A percentile compares a stretch with the other conserved stretches of the same genome.
These are phyloP conservation scores for Coemansia sp. DNA, from an alignment of 192 early-diverging fungal genomes.

Conservation along the genomic window DNA sequence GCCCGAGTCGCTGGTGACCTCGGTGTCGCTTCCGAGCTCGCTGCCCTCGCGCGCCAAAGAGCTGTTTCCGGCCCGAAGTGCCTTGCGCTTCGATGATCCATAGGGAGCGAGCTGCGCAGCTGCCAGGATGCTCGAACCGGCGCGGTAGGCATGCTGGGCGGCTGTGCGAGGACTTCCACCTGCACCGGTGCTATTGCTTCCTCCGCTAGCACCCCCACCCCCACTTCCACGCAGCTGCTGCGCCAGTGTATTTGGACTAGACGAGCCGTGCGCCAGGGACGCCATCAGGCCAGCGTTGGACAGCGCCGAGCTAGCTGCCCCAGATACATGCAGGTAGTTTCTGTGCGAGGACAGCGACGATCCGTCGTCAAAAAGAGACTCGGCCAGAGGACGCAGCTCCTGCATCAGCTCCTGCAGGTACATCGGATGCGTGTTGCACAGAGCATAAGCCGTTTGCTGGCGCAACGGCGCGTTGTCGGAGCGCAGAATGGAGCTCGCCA, in stretches of 20 bases:
- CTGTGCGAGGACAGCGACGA: slow-evolving; percentile 25
- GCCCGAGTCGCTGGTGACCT: slow-evolving; percentile 25
- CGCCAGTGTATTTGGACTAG: slow-evolving; percentile 10
- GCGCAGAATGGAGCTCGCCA: slow-evolving; percentile 26
- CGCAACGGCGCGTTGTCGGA: slow-evolving; percentile 46
- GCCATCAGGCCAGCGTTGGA: slow-evolving; percentile 13
- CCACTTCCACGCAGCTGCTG: background rate
- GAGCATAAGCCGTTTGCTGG: slow-evolving; percentile 25
- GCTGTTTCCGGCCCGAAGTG: slow-evolving; percentile 7
- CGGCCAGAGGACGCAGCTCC: slow-evolving; percentile 42
- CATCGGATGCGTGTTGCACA: slow-evolving; percentile 28
- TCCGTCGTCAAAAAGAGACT: slow-evolving; percentile 43
- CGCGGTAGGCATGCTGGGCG: slow-evolving; percentile 7
- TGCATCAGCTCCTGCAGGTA: slow-evolving; percentile 43
- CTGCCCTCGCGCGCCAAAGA: slow-evolving; percentile 6
- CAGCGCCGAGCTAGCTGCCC: slow-evolving; percentile 5
- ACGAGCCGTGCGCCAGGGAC: slow-evolving; percentile 14
- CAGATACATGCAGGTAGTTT: slow-evolving; percentile 41
- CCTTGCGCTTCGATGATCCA: slow-evolving; percentile 16
- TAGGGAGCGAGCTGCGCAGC: slow-evolving; percentile 18
- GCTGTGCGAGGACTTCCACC: slow-evolving; percentile 12
- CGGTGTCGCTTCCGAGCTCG: slow-evolving; percentile 20
- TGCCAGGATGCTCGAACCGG: slow-evolving; percentile 11
- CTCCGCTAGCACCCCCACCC: background rate
- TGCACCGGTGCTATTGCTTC: background rate